Percentiles rank a stretch among this genome's conserved stretches.
Evolutionary conservation across 2,329 filamentous ascomycete species (phyloP).

Genomic region (Neopestalotiopsis clavispora): DNA sequence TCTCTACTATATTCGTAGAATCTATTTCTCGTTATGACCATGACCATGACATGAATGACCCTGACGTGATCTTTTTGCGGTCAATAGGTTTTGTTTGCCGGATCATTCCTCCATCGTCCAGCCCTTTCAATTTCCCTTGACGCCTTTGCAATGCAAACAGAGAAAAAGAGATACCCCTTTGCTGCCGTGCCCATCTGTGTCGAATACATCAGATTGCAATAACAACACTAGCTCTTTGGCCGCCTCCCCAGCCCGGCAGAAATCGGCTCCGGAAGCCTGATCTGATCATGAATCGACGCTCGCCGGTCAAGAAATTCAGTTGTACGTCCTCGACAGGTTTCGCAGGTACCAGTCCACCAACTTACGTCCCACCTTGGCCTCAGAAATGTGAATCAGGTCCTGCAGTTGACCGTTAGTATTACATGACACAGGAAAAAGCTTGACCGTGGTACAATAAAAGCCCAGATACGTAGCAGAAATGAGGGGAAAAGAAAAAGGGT

Average conservation of each 20-base stretch:
- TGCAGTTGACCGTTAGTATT: constrained; percentile 41
- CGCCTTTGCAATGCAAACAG: constrained; percentile 45
- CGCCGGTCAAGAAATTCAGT: constrained; percentile 39
- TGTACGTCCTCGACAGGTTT: constrained; percentile 95
- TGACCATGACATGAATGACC: background rate
- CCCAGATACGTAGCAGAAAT: constrained; percentile 16
- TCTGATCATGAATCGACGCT: background rate
- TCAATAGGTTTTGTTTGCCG: constrained; percentile 21
- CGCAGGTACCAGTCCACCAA: constrained; percentile 99
- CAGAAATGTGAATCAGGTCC: constrained; percentile 98
- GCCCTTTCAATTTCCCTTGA: constrained; percentile 35
- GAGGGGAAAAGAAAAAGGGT: constrained; percentile 15
- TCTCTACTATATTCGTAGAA: constrained; percentile 15
- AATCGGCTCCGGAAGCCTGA: background rate
- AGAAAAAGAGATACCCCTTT: constrained; percentile 33
- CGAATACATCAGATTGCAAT: background rate
- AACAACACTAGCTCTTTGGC: background rate
- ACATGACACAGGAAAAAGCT: constrained; percentile 28
- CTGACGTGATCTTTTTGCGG: background rate
- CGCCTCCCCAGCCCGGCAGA: background rate
- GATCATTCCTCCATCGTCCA: constrained; percentile 23
- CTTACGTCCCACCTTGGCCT: constrained; percentile 97
- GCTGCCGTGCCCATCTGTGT: constrained; percentile 26
- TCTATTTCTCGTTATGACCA: constrained; percentile 11
- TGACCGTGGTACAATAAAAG: constrained; percentile 27